These are phyloP conservation scores for Talaromyces sp. DNA, from an alignment of 2,329 filamentous ascomycete species.

Conservation along the genomic window DNA sequence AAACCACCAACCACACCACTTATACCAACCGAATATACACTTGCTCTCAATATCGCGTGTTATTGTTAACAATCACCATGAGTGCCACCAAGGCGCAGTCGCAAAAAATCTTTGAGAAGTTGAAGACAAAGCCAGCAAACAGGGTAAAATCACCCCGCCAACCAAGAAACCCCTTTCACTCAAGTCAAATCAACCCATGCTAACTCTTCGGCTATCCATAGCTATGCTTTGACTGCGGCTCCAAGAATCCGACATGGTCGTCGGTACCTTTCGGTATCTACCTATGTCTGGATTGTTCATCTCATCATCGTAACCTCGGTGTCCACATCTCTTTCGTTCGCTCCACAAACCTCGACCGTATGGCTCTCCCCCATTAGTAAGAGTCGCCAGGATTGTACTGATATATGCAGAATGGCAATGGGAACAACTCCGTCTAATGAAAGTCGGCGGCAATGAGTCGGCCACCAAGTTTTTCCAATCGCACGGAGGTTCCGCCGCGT, in stretches of 20 bases:
- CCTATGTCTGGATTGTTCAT: slow-evolving; percentile 94
- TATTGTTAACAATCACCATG: slow-evolving; percentile 41
- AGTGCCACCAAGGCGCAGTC: slow-evolving; percentile 89
- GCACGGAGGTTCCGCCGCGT: slow-evolving; percentile 87
- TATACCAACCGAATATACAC: not conserved
- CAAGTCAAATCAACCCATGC: not conserved
- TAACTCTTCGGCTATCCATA: slow-evolving; percentile 35
- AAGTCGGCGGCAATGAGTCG: slow-evolving; percentile 96
- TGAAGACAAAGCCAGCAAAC: slow-evolving; percentile 91
- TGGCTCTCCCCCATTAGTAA: slow-evolving; percentile 40
- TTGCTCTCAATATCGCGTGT: slow-evolving; percentile 12
- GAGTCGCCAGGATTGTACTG: slow-evolving; percentile 24
- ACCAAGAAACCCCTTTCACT: not conserved
- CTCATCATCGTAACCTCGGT: slow-evolving; percentile 94
- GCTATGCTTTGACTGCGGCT: slow-evolving; percentile 97
- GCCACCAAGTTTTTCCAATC: slow-evolving; percentile 98
- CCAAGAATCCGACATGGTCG: slow-evolving; percentile 98
- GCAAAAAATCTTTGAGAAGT: slow-evolving; percentile 95
- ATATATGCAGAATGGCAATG: slow-evolving; percentile 80
- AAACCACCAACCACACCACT: slow-evolving; percentile 9
- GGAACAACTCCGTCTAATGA: slow-evolving; percentile 96
- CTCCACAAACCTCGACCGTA: slow-evolving; percentile 97
- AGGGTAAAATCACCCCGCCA: slow-evolving; percentile 60
- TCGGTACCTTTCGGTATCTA: slow-evolving; percentile 97
- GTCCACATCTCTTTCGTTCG: slow-evolving; percentile 99